Base-by-base conservation (phyloP, 176 grass and related monocot genomes). In the Lolium multiflorum region DNA sequence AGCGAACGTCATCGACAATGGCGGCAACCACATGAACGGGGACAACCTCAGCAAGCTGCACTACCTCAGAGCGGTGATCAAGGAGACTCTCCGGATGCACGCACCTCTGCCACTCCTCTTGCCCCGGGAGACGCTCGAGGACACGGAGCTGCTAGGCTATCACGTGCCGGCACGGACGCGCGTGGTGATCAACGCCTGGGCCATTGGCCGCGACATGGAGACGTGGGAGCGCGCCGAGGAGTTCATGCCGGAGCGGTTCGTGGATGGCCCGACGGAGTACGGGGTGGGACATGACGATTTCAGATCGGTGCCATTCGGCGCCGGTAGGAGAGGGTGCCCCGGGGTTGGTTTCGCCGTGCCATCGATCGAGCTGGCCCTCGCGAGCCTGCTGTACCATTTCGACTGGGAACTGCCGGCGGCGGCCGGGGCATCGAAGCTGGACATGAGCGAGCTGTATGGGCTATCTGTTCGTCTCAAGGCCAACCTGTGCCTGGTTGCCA, bases 171-270 rank as follows among this genome's bases (percentile, higher is more conserved):
- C 88, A 1, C 18, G 57, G 2, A 93, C 86, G 3, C 87, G 83
- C 0, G 88, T 92, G 11, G 15, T 87, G 8, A 50, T 95, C 85
- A 95, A 95, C 67, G 85, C 83, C 0, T 95, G 88, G 88, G 85
- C 88, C 6, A 89, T 88, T 28, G 69, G 67, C 0, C 63, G 88
- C 15, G 91, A 96, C 47, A 3, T 51, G 1, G 26, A 51, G 11
- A 0, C 82, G 16, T 96, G 94, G 91, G 86, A 88, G 0, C 16
- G 37, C 37, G 65, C 93, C 9, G 76, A 88, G 6, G 84, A 92
- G n/a, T 94, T 94, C 67, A 4, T 13, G 76, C 92, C 92, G 3
- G 90, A 89, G 87, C 52, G 89, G 81, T 91, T 89, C 46, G 0
- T 59, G 9, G 55, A 5, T n/a, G 56, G 58, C 11, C 5, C 59